Evolutionary conservation across 1,139 yeast species (phyloP), one percentile per base, ranked within the genome.

Genomic region (Geotrichum citri-aurantii): DNA sequence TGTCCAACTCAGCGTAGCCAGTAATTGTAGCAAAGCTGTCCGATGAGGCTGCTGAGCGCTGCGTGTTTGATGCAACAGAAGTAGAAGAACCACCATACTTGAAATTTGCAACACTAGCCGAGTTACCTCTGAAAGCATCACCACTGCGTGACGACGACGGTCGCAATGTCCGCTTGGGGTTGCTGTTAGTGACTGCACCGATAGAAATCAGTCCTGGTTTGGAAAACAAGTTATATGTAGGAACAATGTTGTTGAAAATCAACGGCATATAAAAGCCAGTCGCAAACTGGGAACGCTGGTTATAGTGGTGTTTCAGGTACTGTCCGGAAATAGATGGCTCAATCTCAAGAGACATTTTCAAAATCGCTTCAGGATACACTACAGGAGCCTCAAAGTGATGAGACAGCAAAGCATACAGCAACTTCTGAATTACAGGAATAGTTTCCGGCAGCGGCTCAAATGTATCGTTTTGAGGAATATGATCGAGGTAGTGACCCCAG

Each of bases 401-500:
- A 24, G 65, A 64, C 42, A 79, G 65, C 21, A 78, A 65, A 27
- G 71, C 67, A 62, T 73, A 71, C 21, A 80, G 65, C 58, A 74
- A 66, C 64, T 72, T 66, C 61, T 69, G 71, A 23, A 77, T 55
- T 0, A 68, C 64, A 0, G 70, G 63, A 58, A 71, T 69, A 11
- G 73, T 71, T 14, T 65, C 66, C 1, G 72, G 71, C 3, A 67
- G 65, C 2, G 68, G 63, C 4, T 65, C 67, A 52, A 65, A 63
- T 0, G 72, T 66, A 50, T 73, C 75, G 52, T 80, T 79, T 59
- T 75, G 74, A 12, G 73, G 68, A 17, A 77, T 73, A n/a, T 70
- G 68, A 21, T 69, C 70, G 51, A 84, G 72, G 68, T 85, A 88
- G 48, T 81, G 86, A 64, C 85, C 83, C 97, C 97, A 91, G 67